A percentile compares a stretch with the other conserved stretches of the same genome.
Evolutionary conservation across 2,329 filamentous ascomycete genomes (phyloP).

Genomic region (Pestalotiopsis sp.): DNA sequence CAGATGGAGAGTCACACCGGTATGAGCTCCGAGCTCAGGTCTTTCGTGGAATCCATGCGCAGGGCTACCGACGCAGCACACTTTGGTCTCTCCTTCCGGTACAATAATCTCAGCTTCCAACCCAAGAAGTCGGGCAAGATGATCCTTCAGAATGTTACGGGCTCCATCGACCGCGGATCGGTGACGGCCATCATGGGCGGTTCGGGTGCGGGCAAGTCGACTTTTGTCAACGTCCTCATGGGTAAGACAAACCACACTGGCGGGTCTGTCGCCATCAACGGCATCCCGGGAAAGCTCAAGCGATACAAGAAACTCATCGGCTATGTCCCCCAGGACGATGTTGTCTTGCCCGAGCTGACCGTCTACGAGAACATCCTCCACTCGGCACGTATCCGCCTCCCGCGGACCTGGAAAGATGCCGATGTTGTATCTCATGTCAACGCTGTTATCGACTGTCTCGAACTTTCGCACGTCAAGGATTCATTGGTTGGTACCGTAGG

Average conservation of each 20-base stretch:
- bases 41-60: slow-evolving; percentile 56
- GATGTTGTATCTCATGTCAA: slow-evolving; percentile 58
- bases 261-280: slow-evolving; percentile 56
- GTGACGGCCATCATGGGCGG: slow-evolving; percentile 64
- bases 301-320: slow-evolving; percentile 62
- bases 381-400: slow-evolving; percentile 57
- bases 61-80: slow-evolving; percentile 51
- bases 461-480: slow-evolving; percentile 53
- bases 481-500: slow-evolving; percentile 53
- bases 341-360: slow-evolving; percentile 61
- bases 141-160: slow-evolving; percentile 56
- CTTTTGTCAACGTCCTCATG: slow-evolving; percentile 64
- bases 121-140: slow-evolving; percentile 45
- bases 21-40: slow-evolving; percentile 42
- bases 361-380: slow-evolving; percentile 65
- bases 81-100: slow-evolving; percentile 57
- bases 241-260: slow-evolving; percentile 55
- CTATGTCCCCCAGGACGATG: slow-evolving; percentile 65
- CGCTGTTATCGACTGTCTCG: slow-evolving; percentile 56
- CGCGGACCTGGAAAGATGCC: slow-evolving; percentile 49
- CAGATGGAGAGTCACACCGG: slow-evolving; percentile 29
- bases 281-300: slow-evolving; percentile 47
- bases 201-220: slow-evolving; percentile 62
- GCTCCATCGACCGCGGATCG: slow-evolving; percentile 54
- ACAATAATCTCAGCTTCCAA: slow-evolving; percentile 51